phyloP scores from a whole-genome alignment of 2,329 filamentous ascomycete species.

The Hansfordia pulvinata region DNA sequence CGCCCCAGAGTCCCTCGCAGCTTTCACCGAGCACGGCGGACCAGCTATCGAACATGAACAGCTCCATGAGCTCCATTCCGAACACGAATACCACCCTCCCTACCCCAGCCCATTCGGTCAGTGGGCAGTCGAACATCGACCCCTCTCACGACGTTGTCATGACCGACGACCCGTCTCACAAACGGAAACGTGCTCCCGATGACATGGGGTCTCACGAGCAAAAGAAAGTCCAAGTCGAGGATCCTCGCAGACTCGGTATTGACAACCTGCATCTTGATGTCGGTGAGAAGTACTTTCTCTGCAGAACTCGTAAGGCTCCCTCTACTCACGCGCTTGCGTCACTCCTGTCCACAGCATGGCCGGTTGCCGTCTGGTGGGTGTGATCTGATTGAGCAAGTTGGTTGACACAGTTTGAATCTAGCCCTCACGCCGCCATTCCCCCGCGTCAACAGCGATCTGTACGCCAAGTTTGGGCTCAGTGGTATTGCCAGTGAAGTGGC shows the following conservation, averaged over 20 bases:
- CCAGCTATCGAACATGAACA: constrained; percentile 33
- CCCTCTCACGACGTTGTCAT: constrained; percentile 26
- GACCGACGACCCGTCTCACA: constrained; percentile 40
- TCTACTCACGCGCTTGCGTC: constrained; percentile 20
- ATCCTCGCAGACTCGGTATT: constrained; percentile 42
- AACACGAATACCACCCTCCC: constrained; percentile 45
- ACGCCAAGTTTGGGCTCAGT: constrained; percentile 41
- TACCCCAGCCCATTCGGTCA: constrained; percentile 50
- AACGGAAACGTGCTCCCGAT: constrained; percentile 47
- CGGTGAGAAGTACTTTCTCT: constrained; percentile 53
- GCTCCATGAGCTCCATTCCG: constrained; percentile 35
- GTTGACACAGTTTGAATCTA: constrained; percentile 32
- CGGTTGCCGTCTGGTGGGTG: constrained; percentile 1
- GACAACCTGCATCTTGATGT: constrained; percentile 53
- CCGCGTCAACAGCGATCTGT: constrained; percentile 40
- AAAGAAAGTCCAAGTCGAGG: constrained; percentile 51
- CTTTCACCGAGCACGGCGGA: constrained; percentile 42
- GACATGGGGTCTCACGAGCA: constrained; percentile 40
- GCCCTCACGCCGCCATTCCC: constrained; percentile 34
- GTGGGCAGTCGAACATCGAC: constrained; percentile 36
- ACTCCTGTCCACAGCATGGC: constrained; percentile 6
- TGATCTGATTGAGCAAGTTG: constrained; percentile 17
- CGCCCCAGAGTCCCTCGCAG: constrained; percentile 54
- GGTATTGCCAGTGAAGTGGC: constrained; percentile 47
- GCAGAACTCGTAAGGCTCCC: constrained; percentile 53